These are phyloP conservation scores for Arabidopsis suecica DNA, from an alignment of 345 rosid genomes.

Conservation along the genomic window DNA sequence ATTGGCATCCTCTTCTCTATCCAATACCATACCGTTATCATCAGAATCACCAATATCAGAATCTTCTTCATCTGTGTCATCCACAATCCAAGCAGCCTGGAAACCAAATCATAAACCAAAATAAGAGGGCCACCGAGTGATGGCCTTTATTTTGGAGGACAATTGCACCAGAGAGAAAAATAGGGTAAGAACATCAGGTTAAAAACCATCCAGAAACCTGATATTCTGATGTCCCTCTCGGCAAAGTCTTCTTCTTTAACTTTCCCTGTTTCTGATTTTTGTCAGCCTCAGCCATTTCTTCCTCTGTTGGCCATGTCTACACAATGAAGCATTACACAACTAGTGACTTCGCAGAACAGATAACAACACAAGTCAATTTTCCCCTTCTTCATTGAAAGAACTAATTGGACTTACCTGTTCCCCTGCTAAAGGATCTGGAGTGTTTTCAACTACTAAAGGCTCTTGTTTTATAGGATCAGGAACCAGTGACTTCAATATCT, in stretches of 20 bases:
- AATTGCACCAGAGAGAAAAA: background rate
- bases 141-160: background rate
- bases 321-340: constrained; percentile 39
- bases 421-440: constrained; percentile 88
- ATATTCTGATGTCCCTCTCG: constrained; percentile 92
- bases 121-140: background rate
- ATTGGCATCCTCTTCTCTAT: constrained; percentile 57
- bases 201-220: constrained; percentile 57
- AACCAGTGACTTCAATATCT: constrained; percentile 64
- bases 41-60: constrained; percentile 55
- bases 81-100: constrained; percentile 98
- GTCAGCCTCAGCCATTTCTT: constrained; percentile 89
- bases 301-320: constrained; percentile 98
- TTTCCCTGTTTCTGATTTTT: constrained; percentile 59
- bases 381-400: constrained; percentile 13
- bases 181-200: background rate
- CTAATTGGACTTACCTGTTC: constrained; percentile 68
- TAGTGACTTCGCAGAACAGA: constrained; percentile 16
- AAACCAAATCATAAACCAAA: constrained; percentile 25
- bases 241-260: constrained; percentile 67
- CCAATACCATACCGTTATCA: constrained; percentile 82
- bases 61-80: constrained; percentile 70
- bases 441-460: constrained; percentile 75
- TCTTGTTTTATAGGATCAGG: constrained; percentile 77
- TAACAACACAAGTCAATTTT: constrained; percentile 16